Evolutionary conservation across 2,329 filamentous ascomycete genomes (phyloP), one percentile per base, ranked within the genome.

Genomic region (Metarhizium guizhouense): DNA sequence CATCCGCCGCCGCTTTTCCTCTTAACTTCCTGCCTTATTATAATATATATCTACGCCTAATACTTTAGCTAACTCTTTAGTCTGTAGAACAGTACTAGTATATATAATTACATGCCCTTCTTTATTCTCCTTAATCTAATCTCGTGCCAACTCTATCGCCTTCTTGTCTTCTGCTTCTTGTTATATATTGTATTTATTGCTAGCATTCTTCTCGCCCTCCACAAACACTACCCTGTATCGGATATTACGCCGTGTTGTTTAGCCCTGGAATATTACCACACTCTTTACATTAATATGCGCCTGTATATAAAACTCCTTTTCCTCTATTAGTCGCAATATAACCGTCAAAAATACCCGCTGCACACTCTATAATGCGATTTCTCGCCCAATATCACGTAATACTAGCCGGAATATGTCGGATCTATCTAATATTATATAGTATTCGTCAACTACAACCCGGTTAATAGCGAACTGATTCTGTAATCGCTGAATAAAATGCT

Each of bases 271-370:
- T 16, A 45, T 47, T 5, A 11, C 8, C n/a, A 51, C 36, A 32
- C 38, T 32, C 34, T n/a, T 25, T 16, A 11, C n/a, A 18, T n/a
- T 30, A 34, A 55, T 43, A 18, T 38, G 2, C 4, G 38, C 53
- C 3, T 25, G 13, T 4, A 13, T 13, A 18, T 47, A 53, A 50
- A 56, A 58, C 16, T 40, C 34, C 6, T 4, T 42, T 38, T 56
- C 48, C 25, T 59, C 51, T 20, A 11, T 32, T 18, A 45, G 54
- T 47, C 30, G 30, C 32, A 59, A 54, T n/a, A 30, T 58, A 14
- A 29, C 58, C 6, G 48, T 58, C 16, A 58, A 54, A 51, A 51
- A 57, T 25, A 60, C 52, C 25, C 34, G 49, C 51, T 60, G 29
- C 14, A 58, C 43, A 1, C 49, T 45, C 20, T 32, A 58, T 16